Base-by-base conservation (phyloP, 2,329 filamentous ascomycete species). In the Paracamarosporium sp. region DNA sequence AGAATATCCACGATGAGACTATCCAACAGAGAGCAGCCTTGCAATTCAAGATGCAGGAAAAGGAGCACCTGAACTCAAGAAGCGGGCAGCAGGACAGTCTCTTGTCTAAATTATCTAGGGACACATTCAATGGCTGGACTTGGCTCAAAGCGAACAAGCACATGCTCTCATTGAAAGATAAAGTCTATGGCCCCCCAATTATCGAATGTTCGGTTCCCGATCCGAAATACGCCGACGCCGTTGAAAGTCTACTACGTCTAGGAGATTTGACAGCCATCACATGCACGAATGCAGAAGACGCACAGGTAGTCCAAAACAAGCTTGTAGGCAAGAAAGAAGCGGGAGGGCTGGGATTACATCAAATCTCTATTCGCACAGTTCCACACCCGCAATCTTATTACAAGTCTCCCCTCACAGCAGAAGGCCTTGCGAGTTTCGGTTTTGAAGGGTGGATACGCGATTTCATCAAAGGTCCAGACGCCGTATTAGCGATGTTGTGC, bases 401-500 rank as follows among this genome's bases (percentile, higher is more conserved):
- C 64, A 79, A 71, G 46, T 68, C 85, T 7, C 85, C 86, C 0
- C 68, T 91, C 5, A 78, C 84, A 0, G 65, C 72, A 5, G 81
- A 87, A 8, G 81, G 91, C 51, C 76, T 92, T 55, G 69, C 51
- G 57, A 68, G 38, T 56, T 87, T 75, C 33, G 92, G 92, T 0
- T 85, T 99, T 48, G 90, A 96, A 62, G 88, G 89, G 1, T 97
- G 90, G 79, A 88, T 92, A 0, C 82, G 91, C 25, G 90, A 98
- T 69, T 91, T 85, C 57, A 72, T 99, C 5, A 84, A 88, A 31
- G 95, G 94, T 0, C 96, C 96, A 0, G 87, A 89, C 1, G 85
- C 91, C 1, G 91, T 99, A 1, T 79, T 98, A 31, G 90, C 92
- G 6, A 95, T 96, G 90, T 85, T 99, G 22, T 97, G 93, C 75